Evolutionary conservation across 2,329 filamentous ascomycete species (phyloP).

Genomic region (Verticillium albo-atrum): DNA sequence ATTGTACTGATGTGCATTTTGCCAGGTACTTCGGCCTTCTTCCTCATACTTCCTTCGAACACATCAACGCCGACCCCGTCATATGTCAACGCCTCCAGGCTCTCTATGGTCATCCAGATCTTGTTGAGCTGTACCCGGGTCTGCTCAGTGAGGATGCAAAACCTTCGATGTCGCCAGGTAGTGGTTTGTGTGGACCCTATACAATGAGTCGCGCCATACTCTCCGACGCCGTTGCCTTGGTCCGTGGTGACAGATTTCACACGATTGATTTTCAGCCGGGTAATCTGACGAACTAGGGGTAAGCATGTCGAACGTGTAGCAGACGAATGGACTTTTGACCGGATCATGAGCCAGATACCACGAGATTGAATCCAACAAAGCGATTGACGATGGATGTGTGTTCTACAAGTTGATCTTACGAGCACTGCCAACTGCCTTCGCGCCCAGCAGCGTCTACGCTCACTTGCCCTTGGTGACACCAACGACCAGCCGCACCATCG

Average conservation of each 20-base stretch:
- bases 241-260: constrained; percentile 62
- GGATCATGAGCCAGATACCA: constrained; percentile 19
- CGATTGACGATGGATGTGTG: constrained; percentile 57
- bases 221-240: constrained; percentile 57
- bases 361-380: constrained; percentile 25
- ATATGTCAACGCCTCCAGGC: constrained; percentile 44
- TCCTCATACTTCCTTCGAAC: constrained; percentile 51
- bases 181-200: constrained; percentile 42
- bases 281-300: constrained; percentile 66
- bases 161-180: constrained; percentile 40
- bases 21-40: constrained; percentile 48
- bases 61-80: constrained; percentile 51
- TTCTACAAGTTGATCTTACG: constrained; percentile 62
- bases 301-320: constrained; percentile 9
- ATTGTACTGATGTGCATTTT: neutral
- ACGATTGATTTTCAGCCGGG: constrained; percentile 54
- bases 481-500: constrained; percentile 53
- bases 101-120: constrained; percentile 57
- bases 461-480: constrained; percentile 44
- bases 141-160: constrained; percentile 34
- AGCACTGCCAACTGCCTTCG: constrained; percentile 61
- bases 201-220: constrained; percentile 49
- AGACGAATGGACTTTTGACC: neutral
- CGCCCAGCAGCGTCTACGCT: constrained; percentile 58
- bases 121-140: constrained; percentile 59